phyloP scores from a whole-genome alignment of 352 stramenopile genomes.

The Phytophthora megakarya region DNA sequence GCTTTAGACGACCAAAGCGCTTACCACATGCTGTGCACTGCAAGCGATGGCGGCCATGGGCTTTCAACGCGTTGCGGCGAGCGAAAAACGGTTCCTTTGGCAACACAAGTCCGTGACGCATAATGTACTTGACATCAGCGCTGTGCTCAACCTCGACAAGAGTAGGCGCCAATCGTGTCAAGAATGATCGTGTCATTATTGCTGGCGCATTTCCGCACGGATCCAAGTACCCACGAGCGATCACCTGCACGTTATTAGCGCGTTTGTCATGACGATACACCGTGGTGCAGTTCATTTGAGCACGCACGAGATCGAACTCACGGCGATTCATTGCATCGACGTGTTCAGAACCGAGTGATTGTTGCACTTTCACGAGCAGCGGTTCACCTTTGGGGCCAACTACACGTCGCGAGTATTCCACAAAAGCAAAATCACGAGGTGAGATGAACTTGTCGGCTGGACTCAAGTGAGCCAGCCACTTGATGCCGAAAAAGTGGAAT shows the following conservation, averaged over 20 bases:
- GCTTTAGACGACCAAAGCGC: conserved; percentile 45
- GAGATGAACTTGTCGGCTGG: conserved; percentile 57
- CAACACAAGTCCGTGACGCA: conserved; percentile 47
- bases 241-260: conserved; percentile 51
- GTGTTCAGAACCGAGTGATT: conserved; percentile 37
- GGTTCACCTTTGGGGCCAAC: conserved; percentile 41
- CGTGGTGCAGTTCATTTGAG: conserved; percentile 46
- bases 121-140: conserved; percentile 63
- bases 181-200: conserved; percentile 46
- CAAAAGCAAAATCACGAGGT: conserved; percentile 51
- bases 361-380: conserved; percentile 51
- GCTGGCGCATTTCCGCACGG: conserved; percentile 38
- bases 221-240: conserved; percentile 46
- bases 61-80: conserved; percentile 37
- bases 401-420: conserved; percentile 49
- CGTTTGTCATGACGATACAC: conserved; percentile 51
- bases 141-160: conserved; percentile 52
- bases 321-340: conserved; percentile 46
- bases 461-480: conserved; percentile 52
- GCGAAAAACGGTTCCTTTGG: conserved; percentile 42
- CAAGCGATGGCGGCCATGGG: conserved; percentile 33
- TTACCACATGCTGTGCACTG: conserved; percentile 51
- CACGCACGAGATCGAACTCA: conserved; percentile 53
- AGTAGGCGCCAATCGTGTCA: conserved; percentile 49
- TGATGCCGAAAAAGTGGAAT: conserved; percentile 59